Conservation (phyloP, 306 rosid species). For the Carpinus fangiana region DNA sequence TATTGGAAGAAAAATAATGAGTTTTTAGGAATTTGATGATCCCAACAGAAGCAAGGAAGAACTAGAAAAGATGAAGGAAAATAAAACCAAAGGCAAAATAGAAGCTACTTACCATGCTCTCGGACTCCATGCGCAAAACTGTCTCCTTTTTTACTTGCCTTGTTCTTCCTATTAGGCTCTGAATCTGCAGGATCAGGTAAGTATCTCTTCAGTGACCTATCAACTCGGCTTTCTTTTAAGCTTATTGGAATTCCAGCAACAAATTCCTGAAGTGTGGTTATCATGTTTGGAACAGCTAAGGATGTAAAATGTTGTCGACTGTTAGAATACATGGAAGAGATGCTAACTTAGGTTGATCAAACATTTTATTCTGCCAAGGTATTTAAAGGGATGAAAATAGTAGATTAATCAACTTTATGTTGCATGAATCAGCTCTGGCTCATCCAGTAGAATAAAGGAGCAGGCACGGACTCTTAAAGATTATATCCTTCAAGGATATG, state of each 20-base stretch:
- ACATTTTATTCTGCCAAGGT: slow-evolving; percentile 10
- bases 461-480: not conserved
- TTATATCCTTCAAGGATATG: not conserved
- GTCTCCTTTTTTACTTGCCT: slow-evolving; percentile 23
- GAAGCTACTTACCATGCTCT: slow-evolving; percentile 40
- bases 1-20: not conserved
- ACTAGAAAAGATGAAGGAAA: not conserved
- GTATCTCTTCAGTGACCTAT: slow-evolving; percentile 32
- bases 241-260: slow-evolving; percentile 33
- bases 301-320: not conserved
- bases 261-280: slow-evolving; percentile 48
- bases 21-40: not conserved
- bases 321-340: slow-evolving; percentile 20
- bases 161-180: slow-evolving; percentile 31
- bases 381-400: slow-evolving; percentile 5
- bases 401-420: not conserved
- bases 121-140: slow-evolving; percentile 43
- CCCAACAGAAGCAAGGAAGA: not conserved
- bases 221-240: slow-evolving; percentile 21
- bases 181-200: slow-evolving; percentile 44
- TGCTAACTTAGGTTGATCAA: slow-evolving; percentile 32
- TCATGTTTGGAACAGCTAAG: slow-evolving; percentile 33
- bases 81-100: not conserved
- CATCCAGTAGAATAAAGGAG: not conserved
- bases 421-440: slow-evolving; percentile 6